phyloP scores from a whole-genome alignment of 2,329 filamentous ascomycete genomes.

The Fusarium verrucosum region DNA sequence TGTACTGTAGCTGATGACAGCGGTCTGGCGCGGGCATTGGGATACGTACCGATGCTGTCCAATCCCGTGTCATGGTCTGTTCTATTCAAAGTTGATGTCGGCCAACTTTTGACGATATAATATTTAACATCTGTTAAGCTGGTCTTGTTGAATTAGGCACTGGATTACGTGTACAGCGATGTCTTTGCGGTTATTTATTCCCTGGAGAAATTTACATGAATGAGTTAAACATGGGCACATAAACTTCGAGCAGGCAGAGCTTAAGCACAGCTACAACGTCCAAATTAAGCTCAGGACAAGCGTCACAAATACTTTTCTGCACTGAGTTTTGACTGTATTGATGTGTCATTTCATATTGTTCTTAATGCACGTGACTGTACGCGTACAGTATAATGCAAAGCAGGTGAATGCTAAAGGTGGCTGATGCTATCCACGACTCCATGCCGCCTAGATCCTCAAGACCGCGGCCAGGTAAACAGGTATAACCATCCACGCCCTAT shows the following conservation, averaged over 20 bases:
- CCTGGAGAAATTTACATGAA: not conserved
- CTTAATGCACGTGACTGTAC: conserved; percentile 14
- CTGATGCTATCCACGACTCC: conserved; percentile 34
- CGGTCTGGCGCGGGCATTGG: conserved; percentile 14
- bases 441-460: conserved; percentile 33
- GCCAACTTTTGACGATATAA: not conserved
- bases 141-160: not conserved
- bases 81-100: not conserved
- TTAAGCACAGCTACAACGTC: not conserved
- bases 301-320: not conserved
- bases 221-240: not conserved
- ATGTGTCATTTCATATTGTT: conserved; percentile 27
- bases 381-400: conserved; percentile 34
- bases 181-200: not conserved
- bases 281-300: not conserved
- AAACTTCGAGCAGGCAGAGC: not conserved
- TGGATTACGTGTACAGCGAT: not conserved
- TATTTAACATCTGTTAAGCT: not conserved
- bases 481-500: conserved; percentile 32
- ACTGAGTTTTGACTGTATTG: conserved; percentile 15
- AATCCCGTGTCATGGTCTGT: conserved; percentile 34
- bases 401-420: conserved; percentile 26
- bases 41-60: conserved; percentile 30
- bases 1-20: conserved; percentile 19
- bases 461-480: conserved; percentile 25